Percentiles rank a stretch among this genome's conserved stretches.
phyloP scores from a whole-genome alignment of 2,329 filamentous ascomycete species.

The Drechslerella stenobrocha region DNA sequence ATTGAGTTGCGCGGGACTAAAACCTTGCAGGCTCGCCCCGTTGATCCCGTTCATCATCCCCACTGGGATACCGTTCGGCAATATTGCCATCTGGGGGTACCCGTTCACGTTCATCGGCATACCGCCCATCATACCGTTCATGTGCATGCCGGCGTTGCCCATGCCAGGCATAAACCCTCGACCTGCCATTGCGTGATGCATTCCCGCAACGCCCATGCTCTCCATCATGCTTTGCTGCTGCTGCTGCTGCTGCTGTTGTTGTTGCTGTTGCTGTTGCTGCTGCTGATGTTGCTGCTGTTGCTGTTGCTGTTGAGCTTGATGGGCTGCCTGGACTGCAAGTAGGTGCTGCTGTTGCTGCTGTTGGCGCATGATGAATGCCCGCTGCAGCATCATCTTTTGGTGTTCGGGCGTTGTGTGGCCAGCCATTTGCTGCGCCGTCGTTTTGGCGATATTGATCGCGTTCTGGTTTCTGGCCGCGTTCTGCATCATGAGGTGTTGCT shows the following conservation, averaged over 20 bases:
- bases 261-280: conserved; percentile 28
- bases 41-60: conserved; percentile 38
- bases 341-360: conserved; percentile 37
- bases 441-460: conserved; percentile 35
- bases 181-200: conserved; percentile 30
- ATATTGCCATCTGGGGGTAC: conserved; percentile 39
- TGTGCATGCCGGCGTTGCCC: conserved; percentile 30
- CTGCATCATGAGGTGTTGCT: conserved; percentile 50
- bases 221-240: conserved; percentile 42
- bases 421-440: conserved; percentile 43
- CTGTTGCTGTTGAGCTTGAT: conserved; percentile 10
- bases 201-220: conserved; percentile 27
- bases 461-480: conserved; percentile 36
- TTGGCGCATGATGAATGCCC: conserved; percentile 30
- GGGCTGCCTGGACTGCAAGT: conserved; percentile 22
- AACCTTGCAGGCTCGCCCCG: conserved; percentile 39
- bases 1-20: conserved; percentile 48
- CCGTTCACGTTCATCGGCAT: conserved; percentile 42
- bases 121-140: conserved; percentile 39
- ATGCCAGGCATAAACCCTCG: conserved; percentile 33
- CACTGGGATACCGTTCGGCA: conserved; percentile 46
- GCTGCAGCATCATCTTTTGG: conserved; percentile 48
- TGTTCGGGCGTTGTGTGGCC: conserved; percentile 22
- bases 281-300: too few species aligned
- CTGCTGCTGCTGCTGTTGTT: conserved; percentile 31